A percentile compares a stretch with the other conserved stretches of the same genome.
Evolutionary conservation across 306 rosid species (phyloP).

Genomic region (Prosopis cineraria): DNA sequence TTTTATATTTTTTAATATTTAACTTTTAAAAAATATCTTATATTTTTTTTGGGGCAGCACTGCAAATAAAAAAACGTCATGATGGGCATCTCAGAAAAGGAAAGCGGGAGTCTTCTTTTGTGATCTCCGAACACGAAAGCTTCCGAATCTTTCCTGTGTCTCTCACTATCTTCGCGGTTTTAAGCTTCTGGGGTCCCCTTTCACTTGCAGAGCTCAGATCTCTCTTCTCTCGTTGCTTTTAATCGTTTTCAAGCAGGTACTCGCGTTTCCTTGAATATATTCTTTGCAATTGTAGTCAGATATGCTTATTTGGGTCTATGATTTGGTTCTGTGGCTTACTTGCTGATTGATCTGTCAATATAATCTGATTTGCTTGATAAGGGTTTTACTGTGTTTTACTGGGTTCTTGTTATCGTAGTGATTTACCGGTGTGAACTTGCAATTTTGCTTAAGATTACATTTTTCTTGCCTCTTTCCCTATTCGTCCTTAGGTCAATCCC

Average conservation of each 20-base stretch:
- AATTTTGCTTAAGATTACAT: constrained; percentile 15
- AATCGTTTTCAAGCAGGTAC: constrained; percentile 54
- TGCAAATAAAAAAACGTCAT: neutral
- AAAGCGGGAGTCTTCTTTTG: constrained; percentile 40
- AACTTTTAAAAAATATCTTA: too few relatives aligned
- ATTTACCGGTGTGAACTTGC: constrained; percentile 17
- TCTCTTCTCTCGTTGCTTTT: constrained; percentile 33
- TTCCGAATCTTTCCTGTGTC: constrained; percentile 46
- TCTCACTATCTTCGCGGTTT: constrained; percentile 32
- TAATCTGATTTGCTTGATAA: neutral
- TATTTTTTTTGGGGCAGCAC: neutral
- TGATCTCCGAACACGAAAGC: constrained; percentile 52
- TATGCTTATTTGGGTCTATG: constrained; percentile 25
- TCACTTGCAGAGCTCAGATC: constrained; percentile 37
- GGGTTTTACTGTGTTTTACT: constrained; percentile 31
- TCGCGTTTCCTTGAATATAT: constrained; percentile 5
- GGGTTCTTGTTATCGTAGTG: constrained; percentile 19
- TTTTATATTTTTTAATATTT: too few relatives aligned
- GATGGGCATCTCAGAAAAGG: constrained; percentile 22
- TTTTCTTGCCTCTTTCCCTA: neutral
- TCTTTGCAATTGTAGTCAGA: constrained; percentile 4
- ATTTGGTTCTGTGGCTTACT: constrained; percentile 22
- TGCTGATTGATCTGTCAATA: constrained; percentile 48
- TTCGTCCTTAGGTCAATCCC: constrained; percentile 27
- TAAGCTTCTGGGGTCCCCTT: constrained; percentile 11